Percentiles rank a stretch among this genome's conserved stretches.
Evolutionary conservation across 257 asterid species (phyloP).

Genomic region (Nicotiana attenuata): DNA sequence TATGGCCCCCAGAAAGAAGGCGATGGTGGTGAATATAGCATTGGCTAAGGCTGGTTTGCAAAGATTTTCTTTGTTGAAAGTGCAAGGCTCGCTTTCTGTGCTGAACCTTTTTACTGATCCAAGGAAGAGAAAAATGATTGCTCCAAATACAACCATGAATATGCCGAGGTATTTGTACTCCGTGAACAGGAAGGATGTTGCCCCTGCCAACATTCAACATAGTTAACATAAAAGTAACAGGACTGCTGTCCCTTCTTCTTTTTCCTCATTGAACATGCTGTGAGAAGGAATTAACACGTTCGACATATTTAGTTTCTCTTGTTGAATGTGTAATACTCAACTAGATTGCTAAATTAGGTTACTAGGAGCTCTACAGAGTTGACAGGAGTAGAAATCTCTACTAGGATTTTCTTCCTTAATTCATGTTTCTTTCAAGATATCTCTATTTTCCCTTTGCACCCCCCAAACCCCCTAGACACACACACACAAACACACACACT

Average conservation of each 20-base stretch:
- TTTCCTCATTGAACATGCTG: background rate
- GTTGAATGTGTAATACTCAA: background rate
- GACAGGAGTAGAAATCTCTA: background rate
- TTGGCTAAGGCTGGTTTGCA: constrained; percentile 54
- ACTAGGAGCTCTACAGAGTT: too few species aligned
- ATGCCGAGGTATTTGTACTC: constrained; percentile 45
- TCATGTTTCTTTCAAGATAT: too few species aligned
- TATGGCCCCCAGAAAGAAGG: constrained; percentile 41
- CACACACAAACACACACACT: too few species aligned
- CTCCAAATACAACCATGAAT: constrained; percentile 45
- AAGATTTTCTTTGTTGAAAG: constrained; percentile 28
- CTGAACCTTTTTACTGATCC: constrained; percentile 52
- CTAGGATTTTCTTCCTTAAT: too few species aligned
- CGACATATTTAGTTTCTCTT: background rate
- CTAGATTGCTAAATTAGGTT: too few species aligned
- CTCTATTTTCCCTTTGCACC: too few species aligned
- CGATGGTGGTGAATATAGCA: constrained; percentile 38
- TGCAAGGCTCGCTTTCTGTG: constrained; percentile 40
- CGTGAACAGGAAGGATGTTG: constrained; percentile 51
- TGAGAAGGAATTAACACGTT: background rate
- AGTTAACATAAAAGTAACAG: background rate
- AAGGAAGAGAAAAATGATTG: constrained; percentile 43
- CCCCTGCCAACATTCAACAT: constrained; percentile 21
- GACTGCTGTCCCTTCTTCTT: background rate
- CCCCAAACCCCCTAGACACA: too few species aligned